Percentiles rank a stretch among this genome's conserved stretches.
These are phyloP conservation scores for Lactarius sanguifluus DNA, from an alignment of 768 basidiomycete species.

Conservation along the genomic window DNA sequence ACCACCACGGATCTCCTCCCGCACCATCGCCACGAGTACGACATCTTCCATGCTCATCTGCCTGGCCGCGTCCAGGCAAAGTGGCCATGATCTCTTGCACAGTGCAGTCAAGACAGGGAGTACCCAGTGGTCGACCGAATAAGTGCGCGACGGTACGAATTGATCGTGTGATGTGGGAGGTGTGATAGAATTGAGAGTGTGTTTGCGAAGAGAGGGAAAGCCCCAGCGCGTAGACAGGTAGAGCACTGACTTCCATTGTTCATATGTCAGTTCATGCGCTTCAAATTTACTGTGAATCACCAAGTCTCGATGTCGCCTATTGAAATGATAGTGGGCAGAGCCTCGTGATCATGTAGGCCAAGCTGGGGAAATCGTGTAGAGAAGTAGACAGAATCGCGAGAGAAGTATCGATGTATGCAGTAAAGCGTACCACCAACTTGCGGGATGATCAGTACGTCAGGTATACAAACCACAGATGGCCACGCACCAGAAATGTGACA, in stretches of 20 bases:
- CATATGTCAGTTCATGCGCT: slow-evolving; percentile 16
- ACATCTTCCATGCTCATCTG: slow-evolving; percentile 24
- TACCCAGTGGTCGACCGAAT: slow-evolving; percentile 17
- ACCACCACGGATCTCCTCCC: background rate
- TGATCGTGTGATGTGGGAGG: slow-evolving; percentile 11
- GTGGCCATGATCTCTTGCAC: slow-evolving; percentile 14
- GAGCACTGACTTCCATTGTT: slow-evolving; percentile 33
- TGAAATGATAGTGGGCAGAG: slow-evolving; percentile 5
- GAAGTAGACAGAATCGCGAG: slow-evolving; percentile 26
- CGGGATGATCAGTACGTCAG: background rate
- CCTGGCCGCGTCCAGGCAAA: slow-evolving; percentile 17
- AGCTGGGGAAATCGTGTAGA: slow-evolving; percentile 17
- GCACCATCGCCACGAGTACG: slow-evolving; percentile 7
- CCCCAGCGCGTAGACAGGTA: slow-evolving; percentile 34
- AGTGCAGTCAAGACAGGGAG: slow-evolving; percentile 23
- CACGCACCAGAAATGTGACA: slow-evolving; percentile 25
- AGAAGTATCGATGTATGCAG: slow-evolving; percentile 26
- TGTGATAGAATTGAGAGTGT: slow-evolving; percentile 2
- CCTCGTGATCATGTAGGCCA: slow-evolving; percentile 18
- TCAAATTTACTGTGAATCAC: slow-evolving; percentile 7
- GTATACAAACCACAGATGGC: too few relatives aligned
- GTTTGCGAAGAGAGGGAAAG: slow-evolving; percentile 27
- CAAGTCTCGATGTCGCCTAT: background rate
- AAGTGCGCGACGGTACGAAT: slow-evolving; percentile 11
- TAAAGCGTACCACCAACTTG: slow-evolving; percentile 24